Base-by-base conservation (phyloP, 2,329 filamentous ascomycete species). In the Cephalotrichum gorgonifer region DNA sequence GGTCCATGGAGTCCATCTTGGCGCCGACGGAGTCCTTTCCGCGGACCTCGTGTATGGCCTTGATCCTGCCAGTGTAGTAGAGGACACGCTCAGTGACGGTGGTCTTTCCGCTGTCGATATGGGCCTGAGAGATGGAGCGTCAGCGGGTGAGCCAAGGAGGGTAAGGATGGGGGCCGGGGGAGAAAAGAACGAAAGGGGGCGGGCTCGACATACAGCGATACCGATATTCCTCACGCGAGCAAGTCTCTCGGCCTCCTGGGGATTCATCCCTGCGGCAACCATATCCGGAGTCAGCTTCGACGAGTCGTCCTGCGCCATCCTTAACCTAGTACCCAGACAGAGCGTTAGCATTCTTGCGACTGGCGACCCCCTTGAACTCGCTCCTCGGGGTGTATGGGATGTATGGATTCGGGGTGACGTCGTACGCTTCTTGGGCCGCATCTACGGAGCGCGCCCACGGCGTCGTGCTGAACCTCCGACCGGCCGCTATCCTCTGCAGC, bases 1-100 rank as follows among this genome's bases (percentile, higher is more conserved):
- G 75, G 59, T 98, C 93, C 93, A 98, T 98, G 25, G 90, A 96
- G 73, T 98, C 93, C 93, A 98, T 98, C 74, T 98, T 98, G 53
- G 93, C 93, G 55, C 93, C 93, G 38, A 96, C 89, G 31, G 86
- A 81, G 76, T 98, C 93, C 63, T 91, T 90, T 52, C 89, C 89
- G 61, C 93, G 81, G 41, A 98, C 93, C 70, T 98, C 93, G 73
- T 98, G 93, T 60, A 98, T 97, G 28, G 88, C 79, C 64, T 94
- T 94, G 70, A 96, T 96, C 63, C 93, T 85, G 56, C 93, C 93
- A 49, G 93, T 97, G 69, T 98, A 98, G 78, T 90, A 98, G 50
- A 98, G 84, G 42, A 98, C 89, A 66, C 93, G 86, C 71, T 98
- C 93, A 50, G 90, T 97, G 54, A 83, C 87, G 33, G 93, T 98